Conservation (phyloP, 805 yeast genomes). For the Saturnispora hagleri region DNA sequence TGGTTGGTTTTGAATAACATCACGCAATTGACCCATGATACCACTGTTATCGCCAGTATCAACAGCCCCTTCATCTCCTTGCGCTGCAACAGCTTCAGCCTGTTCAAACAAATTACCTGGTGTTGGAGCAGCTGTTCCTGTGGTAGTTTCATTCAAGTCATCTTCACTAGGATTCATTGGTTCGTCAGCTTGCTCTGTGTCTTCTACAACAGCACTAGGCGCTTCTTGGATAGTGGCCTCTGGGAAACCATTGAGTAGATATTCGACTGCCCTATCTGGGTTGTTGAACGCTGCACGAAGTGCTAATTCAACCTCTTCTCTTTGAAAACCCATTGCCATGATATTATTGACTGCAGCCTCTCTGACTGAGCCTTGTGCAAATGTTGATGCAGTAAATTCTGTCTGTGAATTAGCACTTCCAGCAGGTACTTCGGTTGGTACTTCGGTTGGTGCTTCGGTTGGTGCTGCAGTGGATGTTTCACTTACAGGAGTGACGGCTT, state of each 20-base stretch:
- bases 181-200: conserved; percentile 19
- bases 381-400: conserved; percentile 39
- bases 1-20: conserved; percentile 76
- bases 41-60: conserved; percentile 29
- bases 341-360: conserved; percentile 73
- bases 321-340: conserved; percentile 93
- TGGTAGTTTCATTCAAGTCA: conserved; percentile 31
- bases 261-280: conserved; percentile 97
- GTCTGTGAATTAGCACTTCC: conserved; percentile 15
- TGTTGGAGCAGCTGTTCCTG: conserved; percentile 18
- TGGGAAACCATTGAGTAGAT: conserved; percentile 71
- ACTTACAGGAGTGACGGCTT: conserved; percentile 12
- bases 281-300: conserved; percentile 92
- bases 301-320: conserved; percentile 81
- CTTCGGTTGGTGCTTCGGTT: conserved; percentile 14
- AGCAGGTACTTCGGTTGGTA: conserved; percentile 7
- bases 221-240: conserved; percentile 12
- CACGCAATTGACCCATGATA: conserved; percentile 50
- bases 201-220: conserved; percentile 7
- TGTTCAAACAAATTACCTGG: conserved; percentile 45
- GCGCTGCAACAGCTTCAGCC: conserved; percentile 30
- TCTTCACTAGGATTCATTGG: conserved; percentile 16
- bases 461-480: conserved; percentile 18
- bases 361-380: conserved; percentile 71
- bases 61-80: conserved; percentile 25